These are phyloP conservation scores for Blastobotrys proliferans DNA, from an alignment of 1,139 yeast species.

Conservation along the genomic window DNA sequence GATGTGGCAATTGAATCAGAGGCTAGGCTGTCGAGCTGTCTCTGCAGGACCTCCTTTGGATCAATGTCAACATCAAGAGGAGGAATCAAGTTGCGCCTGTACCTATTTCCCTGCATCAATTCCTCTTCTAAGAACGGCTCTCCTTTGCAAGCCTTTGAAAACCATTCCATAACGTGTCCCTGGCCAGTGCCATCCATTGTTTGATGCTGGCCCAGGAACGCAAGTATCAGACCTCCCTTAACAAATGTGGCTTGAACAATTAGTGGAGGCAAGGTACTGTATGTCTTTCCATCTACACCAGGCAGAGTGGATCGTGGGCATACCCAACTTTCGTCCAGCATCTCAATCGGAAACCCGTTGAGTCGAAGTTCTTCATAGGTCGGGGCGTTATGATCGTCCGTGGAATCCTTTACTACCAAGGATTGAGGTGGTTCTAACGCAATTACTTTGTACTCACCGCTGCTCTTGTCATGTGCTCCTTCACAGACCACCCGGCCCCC, in stretches of 20 bases:
- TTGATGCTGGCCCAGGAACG: conserved; percentile 18
- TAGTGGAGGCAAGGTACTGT: conserved; percentile 14
- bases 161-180: conserved; percentile 13
- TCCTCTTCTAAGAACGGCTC: conserved; percentile 15
- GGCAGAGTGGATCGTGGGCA: conserved; percentile 18
- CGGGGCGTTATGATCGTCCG: conserved; percentile 10
- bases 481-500: conserved; percentile 18
- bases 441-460: conserved; percentile 12
- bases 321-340: conserved; percentile 19
- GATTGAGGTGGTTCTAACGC: conserved; percentile 2
- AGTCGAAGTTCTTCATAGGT: conserved; percentile 12
- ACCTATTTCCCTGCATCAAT: conserved; percentile 11
- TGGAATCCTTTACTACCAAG: conserved; percentile 16
- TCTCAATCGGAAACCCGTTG: conserved; percentile 16
- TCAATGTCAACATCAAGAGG: background rate
- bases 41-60: no score
- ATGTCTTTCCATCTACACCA: background rate
- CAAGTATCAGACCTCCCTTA: conserved; percentile 17
- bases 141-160: conserved; percentile 18
- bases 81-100: background rate
- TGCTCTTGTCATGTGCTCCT: conserved; percentile 8
- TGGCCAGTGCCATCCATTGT: conserved; percentile 22
- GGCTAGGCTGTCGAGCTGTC: no score
- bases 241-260: conserved; percentile 19
- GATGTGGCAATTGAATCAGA: background rate